Evolutionary conservation across 768 basidiomycete species (phyloP), one percentile per base, ranked within the genome.

Genomic region (Boletales sp.): DNA sequence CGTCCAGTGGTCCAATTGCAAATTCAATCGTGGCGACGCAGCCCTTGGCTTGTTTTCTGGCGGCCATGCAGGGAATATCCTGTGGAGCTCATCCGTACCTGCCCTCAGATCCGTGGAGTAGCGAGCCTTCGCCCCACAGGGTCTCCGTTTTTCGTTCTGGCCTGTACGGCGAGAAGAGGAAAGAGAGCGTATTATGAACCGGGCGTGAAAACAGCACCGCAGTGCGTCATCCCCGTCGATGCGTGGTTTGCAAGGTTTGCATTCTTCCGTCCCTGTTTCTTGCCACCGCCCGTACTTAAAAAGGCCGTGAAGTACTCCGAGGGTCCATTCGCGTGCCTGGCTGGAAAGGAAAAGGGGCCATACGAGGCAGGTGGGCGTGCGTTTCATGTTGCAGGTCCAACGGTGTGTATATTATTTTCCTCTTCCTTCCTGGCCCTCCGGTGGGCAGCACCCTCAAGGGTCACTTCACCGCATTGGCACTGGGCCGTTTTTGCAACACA

Each of bases 21-120:
- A 63, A 63, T 63, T 59, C 33, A 43, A 18, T 37, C 43, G 39
- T 37, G 41, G 54, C 55, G 52, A 60, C 55, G 63, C 58, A 56
- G 56, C 50, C 44, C 46, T 19, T 35, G 46, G 25, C 25, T 56
- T 44, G 19, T 53, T 34, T 34, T 39, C 42, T 49, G 46, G 51
- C 48, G 32, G 46, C 52, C 57, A 43, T 35, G 15, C 42, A 44
- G 45, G 41, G 35, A 41, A 61, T 32, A 14, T 39, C 31, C 32
- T 58, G 61, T 62, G 61, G 62, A 51, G 54, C 56, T 3, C 38
- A 11, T 28, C 36, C 21, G 41, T 48, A 30, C 46, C 44, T 56
- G 41, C 32, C 21, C 21, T 8, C 46, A 62, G 41, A 52, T 64
- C 59, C 61, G 50, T 58, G 61, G 62, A 57, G 54, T 47, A 28